Evolutionary conservation across 2,329 filamentous ascomycete genomes (phyloP), one percentile per base, ranked within the genome.

Genomic region (Fonsecaea monophora): DNA sequence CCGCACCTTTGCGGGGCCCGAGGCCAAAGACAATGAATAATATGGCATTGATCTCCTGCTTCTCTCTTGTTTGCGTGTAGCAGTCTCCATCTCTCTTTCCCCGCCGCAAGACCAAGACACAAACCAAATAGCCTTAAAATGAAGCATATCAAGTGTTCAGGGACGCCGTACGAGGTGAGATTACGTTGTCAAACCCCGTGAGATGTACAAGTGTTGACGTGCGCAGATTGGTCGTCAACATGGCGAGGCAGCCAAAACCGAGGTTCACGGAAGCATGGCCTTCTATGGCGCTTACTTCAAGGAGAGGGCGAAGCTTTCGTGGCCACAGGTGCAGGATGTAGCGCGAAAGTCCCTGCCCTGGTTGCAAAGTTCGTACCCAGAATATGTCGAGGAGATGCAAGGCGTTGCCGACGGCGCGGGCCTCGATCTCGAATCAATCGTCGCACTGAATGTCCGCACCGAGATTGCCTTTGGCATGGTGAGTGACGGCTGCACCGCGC

Each of bases 381-480:
- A 72, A 18, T 76, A 76, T 64, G 59, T 74, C n/a, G 71, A 77
- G 45, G 77, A 78, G 62, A 77, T 78, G 62, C 68, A 71, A 68
- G 77, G 84, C 2, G 80, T 88, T 54, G 85, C 86, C 0, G 80
- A 84, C 34, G 86, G 86, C 5, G 80, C 85, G 0, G 77, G 74
- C 0, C 71, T 80, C 5, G 75, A 80, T n/a, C 68, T 86, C 0
- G 76, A 83, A 8, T 82, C 84, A 30, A 84, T 88, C 45, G 76
- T 88, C 8, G 85, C 86, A 0, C 74, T 88, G 60, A 88, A 88
- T 68, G 84, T 86, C 30, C 81, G 86, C 12, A 88, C 85, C 0
- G 86, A 88, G 73, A 86, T 88, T 58, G 82, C 84, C 0, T 85
- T 86, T 68, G 86, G 86, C 0, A 74, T 83, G 65, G 85, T 86